These are phyloP conservation scores for Phytophthora pseudosyringae DNA, from an alignment of 352 stramenopile genomes.

Conservation along the genomic window DNA sequence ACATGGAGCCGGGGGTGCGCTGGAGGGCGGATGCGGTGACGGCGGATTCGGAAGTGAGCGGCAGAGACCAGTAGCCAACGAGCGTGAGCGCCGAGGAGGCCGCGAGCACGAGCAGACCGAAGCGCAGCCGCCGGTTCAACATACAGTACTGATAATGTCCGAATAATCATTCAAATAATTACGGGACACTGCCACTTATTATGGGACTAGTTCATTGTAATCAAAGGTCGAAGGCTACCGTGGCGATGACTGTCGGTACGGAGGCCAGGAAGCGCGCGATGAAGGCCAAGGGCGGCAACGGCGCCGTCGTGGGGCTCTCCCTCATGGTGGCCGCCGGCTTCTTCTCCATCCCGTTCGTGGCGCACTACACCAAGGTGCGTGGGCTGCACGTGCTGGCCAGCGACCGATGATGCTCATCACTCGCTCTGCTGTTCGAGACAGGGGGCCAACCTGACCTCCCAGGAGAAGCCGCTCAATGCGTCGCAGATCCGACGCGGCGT, in stretches of 20 bases:
- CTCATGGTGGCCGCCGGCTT: conserved; percentile 60
- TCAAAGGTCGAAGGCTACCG: background rate
- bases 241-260: conserved; percentile 12
- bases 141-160: background rate
- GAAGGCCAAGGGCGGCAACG: conserved; percentile 46
- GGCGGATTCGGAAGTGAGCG: conserved; percentile 20
- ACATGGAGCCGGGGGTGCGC: conserved; percentile 10
- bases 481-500: conserved; percentile 79
- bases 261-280: conserved; percentile 33
- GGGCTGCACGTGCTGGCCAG: background rate
- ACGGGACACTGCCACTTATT: conserved; percentile 1
- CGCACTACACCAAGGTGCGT: conserved; percentile 70
- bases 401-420: conserved; percentile 2
- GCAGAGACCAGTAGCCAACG: conserved; percentile 8
- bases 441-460: conserved; percentile 64
- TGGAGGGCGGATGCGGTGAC: background rate
- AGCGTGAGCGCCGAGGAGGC: conserved; percentile 2
- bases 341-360: conserved; percentile 78
- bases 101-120: background rate
- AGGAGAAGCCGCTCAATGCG: conserved; percentile 66
- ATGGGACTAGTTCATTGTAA: conserved; percentile 4
- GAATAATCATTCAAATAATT: conserved; percentile 3
- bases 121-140: conserved; percentile 6
- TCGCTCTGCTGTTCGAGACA: conserved; percentile 25
- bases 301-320: conserved; percentile 49